Evolutionary conservation across 768 basidiomycete species (phyloP).

Genomic region (Hebeloma cylindrosporum): DNA sequence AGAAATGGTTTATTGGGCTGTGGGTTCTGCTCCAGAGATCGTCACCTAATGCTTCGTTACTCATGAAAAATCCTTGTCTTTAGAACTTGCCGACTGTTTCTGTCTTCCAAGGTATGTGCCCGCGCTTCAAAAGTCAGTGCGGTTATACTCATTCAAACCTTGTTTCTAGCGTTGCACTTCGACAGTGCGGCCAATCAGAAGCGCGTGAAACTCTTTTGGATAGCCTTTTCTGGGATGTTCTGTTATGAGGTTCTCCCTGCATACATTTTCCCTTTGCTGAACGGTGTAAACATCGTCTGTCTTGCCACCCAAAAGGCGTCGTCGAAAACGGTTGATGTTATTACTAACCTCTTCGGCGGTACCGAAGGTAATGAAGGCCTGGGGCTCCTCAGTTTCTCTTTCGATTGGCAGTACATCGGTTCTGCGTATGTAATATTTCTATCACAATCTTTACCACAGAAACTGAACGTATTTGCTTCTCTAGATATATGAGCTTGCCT

Average conservation of each 20-base stretch:
- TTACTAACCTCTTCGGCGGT: slow-evolving; percentile 70
- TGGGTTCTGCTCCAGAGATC: slow-evolving; percentile 28
- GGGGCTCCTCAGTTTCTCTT: slow-evolving; percentile 57
- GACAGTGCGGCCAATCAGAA: slow-evolving; percentile 43
- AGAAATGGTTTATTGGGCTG: slow-evolving; percentile 64
- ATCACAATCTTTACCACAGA: not conserved
- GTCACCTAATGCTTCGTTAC: not conserved
- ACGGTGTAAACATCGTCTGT: slow-evolving; percentile 61
- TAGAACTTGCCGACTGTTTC: slow-evolving; percentile 59
- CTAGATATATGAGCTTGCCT: slow-evolving; percentile 52
- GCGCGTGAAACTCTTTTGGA: slow-evolving; percentile 54
- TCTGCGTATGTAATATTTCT: slow-evolving; percentile 31
- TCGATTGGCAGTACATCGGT: slow-evolving; percentile 70
- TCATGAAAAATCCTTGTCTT: not conserved
- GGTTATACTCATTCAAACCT: not conserved
- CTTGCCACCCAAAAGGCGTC: slow-evolving; percentile 52
- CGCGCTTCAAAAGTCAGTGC: not conserved
- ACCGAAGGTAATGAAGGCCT: slow-evolving; percentile 66
- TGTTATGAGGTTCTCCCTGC: slow-evolving; percentile 52
- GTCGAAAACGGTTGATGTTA: slow-evolving; percentile 41
- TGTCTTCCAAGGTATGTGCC: slow-evolving; percentile 50
- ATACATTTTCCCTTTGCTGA: slow-evolving; percentile 64
- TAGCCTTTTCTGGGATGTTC: slow-evolving; percentile 51
- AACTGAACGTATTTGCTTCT: slow-evolving; percentile 3
- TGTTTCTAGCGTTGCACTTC: slow-evolving; percentile 46